These are phyloP conservation scores for Pseudozyma sp. DNA, from an alignment of 1,284 basidiomycete genomes.

Conservation along the genomic window DNA sequence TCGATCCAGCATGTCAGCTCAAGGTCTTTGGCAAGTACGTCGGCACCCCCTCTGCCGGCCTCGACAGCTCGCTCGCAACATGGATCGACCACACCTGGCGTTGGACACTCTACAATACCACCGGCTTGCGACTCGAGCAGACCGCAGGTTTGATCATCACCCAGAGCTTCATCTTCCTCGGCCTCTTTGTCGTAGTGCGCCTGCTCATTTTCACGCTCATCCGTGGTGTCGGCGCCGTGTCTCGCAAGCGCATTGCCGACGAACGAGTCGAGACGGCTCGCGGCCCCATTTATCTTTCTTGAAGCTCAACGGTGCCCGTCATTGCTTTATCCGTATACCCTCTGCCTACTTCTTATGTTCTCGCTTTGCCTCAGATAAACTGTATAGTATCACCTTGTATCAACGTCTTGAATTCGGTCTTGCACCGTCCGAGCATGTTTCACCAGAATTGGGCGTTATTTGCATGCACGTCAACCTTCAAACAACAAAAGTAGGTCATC, in stretches of 20 bases:
- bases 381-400: too few relatives aligned
- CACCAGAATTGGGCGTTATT: too few relatives aligned
- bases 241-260: constrained; percentile 9
- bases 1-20: constrained; percentile 60
- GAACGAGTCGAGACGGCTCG: constrained; percentile 14
- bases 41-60: constrained; percentile 43
- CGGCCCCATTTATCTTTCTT: constrained; percentile 31
- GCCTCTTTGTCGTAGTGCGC: constrained; percentile 23
- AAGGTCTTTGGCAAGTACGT: constrained; percentile 63
- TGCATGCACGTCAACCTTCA: too few relatives aligned
- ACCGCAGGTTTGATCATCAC: constrained; percentile 33
- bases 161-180: constrained; percentile 23
- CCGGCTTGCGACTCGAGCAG: constrained; percentile 42
- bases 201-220: constrained; percentile 12
- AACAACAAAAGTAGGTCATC: too few relatives aligned
- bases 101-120: constrained; percentile 44
- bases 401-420: too few relatives aligned
- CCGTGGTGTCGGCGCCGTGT: constrained; percentile 8
- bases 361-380: too few relatives aligned
- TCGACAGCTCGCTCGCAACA: constrained; percentile 21
- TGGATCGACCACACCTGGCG: constrained; percentile 41
- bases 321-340: too few relatives aligned
- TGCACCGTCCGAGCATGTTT: too few relatives aligned
- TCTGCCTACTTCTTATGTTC: too few relatives aligned
- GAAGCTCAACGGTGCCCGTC: too few relatives aligned